A percentile compares a stretch with the other conserved stretches of the same genome.
Evolutionary conservation across 2,329 filamentous ascomycete species (phyloP).

Genomic region (Diplodia mutila): DNA sequence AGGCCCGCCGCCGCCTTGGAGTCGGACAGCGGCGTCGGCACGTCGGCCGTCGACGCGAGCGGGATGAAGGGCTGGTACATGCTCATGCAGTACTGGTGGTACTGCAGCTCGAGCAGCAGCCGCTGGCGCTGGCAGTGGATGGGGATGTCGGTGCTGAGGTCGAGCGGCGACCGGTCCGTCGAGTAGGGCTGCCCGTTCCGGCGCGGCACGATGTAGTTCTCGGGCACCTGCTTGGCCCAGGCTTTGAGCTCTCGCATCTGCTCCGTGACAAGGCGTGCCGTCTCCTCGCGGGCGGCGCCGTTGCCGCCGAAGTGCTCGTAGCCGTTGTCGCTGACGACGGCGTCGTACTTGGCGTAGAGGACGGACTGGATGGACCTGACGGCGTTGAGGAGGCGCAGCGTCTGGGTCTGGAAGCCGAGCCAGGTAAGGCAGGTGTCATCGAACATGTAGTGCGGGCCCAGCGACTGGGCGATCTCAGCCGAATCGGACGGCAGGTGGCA

Average conservation of each 20-base stretch:
- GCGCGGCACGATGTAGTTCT: constrained; percentile 34
- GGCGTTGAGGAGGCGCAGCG: constrained; percentile 42
- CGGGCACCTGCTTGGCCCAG: constrained; percentile 45
- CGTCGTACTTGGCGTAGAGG: constrained; percentile 40
- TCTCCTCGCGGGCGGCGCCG: constrained; percentile 35
- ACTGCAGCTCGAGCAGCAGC: constrained; percentile 34
- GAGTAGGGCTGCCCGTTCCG: constrained; percentile 31
- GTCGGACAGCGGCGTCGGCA: constrained; percentile 24
- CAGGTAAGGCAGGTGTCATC: constrained; percentile 43
- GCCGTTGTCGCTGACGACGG: constrained; percentile 30
- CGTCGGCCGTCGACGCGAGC: constrained; percentile 26
- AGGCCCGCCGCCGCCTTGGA: constrained; percentile 30
- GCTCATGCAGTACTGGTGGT: constrained; percentile 33
- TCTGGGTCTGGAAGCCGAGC: constrained; percentile 44
- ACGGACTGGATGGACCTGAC: constrained; percentile 40
- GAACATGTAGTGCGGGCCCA: constrained; percentile 40
- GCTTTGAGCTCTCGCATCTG: constrained; percentile 35
- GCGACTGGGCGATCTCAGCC: constrained; percentile 35
- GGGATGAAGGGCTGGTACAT: constrained; percentile 36
- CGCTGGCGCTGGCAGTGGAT: constrained; percentile 28
- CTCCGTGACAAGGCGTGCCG: constrained; percentile 37
- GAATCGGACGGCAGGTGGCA: constrained; percentile 47
- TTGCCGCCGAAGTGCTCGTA: constrained; percentile 36
- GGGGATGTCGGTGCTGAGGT: constrained; percentile 24
- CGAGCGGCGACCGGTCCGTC: constrained; percentile 29